Evolutionary conservation across 1,139 yeast species (phyloP), one percentile per base, ranked within the genome.

Genomic region (Candida dubliniensis): DNA sequence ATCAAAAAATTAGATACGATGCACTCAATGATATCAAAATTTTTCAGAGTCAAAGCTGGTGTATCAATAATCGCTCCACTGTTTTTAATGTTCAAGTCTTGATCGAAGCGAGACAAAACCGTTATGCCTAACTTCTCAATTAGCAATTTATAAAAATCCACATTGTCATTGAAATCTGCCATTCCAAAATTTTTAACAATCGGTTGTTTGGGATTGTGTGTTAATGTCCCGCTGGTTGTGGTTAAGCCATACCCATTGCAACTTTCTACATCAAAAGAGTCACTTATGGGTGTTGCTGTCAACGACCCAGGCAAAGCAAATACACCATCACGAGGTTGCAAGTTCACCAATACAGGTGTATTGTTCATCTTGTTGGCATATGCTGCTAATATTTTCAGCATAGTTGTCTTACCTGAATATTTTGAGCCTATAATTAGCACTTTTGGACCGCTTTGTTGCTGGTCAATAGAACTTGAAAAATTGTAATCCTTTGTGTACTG

Each of bases 121-220:
- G 82, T 79, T 2, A 75, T 68, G 0, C 89, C 85, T 30, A 91
- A 66, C 52, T 80, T 74, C 1, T 82, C 65, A 1, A 84, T 61
- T 39, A 76, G 75, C 46, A 76, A 71, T 48, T 78, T 76, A 64
- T 81, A 93, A 47, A 81, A 76, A 39, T 77, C 79, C 41, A 76
- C 57, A 61, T 90, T 90, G 12, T 81, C 83, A 2, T 67, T 55
- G 24, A 81, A 73, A 34, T 71, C 67, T 40, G 82, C 87, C 44
- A 84, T 75, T 0, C 99, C 99, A 63, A 75, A 89, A 56, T 78
- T 83, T 57, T 87, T 85, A 8, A 87, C 95, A 26, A 87, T 63
- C 0, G 98, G 98, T 59, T 88, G 95, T 60, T 89, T 88, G 12
- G 93, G 89, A 61, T 88, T 95, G 47, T 87, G 78, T 41, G 75